These are phyloP conservation scores for Jatropha curcas DNA, from an alignment of 345 rosid genomes.

Conservation along the genomic window DNA sequence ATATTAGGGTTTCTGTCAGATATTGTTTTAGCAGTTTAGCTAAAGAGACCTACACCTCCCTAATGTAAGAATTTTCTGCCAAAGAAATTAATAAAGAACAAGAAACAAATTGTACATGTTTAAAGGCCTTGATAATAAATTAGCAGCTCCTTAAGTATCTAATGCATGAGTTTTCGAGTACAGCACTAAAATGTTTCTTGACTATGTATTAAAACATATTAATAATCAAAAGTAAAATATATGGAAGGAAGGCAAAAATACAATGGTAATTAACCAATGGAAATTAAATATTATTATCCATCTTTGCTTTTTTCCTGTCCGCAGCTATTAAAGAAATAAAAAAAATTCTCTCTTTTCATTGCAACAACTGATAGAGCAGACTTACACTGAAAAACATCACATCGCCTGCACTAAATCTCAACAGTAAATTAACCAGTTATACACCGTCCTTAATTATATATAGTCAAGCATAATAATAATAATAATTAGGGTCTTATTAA, in stretches of 20 bases:
- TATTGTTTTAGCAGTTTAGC: not conserved
- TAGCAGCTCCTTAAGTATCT: no score
- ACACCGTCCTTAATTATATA: not conserved
- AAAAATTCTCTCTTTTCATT: not conserved
- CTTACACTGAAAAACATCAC: constrained; percentile 36
- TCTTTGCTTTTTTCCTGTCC: no score
- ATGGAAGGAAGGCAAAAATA: no score
- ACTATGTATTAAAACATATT: no score
- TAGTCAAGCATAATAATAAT: not conserved
- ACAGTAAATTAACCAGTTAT: constrained; percentile 27
- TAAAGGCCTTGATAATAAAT: no score
- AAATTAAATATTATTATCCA: no score
- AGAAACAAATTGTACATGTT: not conserved
- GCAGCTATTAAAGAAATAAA: not conserved
- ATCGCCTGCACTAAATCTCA: constrained; percentile 38
- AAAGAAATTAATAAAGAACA: not conserved
- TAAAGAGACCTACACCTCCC: not conserved
- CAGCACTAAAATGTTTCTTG: no score
- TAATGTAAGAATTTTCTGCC: not conserved
- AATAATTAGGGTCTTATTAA: constrained; percentile 4
- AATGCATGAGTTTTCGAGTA: no score
- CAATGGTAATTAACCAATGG: no score
- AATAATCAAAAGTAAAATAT: no score
- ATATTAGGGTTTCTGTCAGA: constrained; percentile 12
- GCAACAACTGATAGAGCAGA: constrained; percentile 24